These are phyloP conservation scores for Terfezia claveryi DNA, from an alignment of 495 filamentous ascomycete genomes.

Conservation along the genomic window DNA sequence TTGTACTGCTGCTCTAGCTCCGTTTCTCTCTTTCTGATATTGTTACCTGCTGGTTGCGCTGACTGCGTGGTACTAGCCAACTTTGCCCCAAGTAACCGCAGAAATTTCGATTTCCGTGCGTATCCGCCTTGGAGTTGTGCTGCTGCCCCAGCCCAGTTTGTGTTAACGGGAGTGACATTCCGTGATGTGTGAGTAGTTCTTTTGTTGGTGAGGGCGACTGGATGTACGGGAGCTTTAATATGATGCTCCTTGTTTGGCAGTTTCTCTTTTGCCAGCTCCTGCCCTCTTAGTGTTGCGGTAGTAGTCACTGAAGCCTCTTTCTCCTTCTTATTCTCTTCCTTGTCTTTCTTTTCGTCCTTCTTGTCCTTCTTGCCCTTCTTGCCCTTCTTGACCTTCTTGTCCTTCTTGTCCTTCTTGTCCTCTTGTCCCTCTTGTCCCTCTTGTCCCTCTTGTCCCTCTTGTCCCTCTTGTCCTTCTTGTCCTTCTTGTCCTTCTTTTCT, in stretches of 20 bases:
- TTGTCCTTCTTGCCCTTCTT: constrained; percentile 12
- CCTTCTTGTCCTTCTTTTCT: not conserved
- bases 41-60: constrained; percentile 3
- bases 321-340: not conserved
- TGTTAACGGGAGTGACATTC: not conserved
- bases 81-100: constrained; percentile 32
- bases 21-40: constrained; percentile 25
- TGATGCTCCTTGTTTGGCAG: no score
- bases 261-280: not conserved
- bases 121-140: constrained; percentile 28
- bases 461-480: constrained; percentile 1
- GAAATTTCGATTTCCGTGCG: constrained; percentile 32
- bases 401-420: not conserved
- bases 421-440: constrained; percentile 9
- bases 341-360: constrained; percentile 8
- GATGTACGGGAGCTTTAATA: no score
- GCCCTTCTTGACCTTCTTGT: constrained; percentile 6
- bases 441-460: constrained; percentile 11
- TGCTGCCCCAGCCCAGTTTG: constrained; percentile 30
- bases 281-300: not conserved
- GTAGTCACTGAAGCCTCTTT: not conserved
- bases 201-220: not conserved
- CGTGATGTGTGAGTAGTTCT: constrained; percentile 1
- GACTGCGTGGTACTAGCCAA: constrained; percentile 9
- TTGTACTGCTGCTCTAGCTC: constrained; percentile 39